Evolutionary conservation across 1,284 basidiomycete species (phyloP).

Genomic region (Apiotrichum siamense): DNA sequence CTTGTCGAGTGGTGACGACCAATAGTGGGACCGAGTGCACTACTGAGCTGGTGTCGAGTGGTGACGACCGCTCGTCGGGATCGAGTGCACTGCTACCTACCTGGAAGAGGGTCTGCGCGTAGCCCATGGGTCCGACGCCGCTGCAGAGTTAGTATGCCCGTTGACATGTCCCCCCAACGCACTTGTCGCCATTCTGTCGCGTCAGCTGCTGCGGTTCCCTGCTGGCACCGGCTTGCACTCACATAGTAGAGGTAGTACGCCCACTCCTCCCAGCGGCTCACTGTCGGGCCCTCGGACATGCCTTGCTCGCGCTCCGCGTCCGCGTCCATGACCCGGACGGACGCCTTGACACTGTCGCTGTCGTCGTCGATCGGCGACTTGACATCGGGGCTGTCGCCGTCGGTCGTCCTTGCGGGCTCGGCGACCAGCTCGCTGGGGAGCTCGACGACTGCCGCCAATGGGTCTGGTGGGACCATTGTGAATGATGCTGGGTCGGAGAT

Average conservation of each 20-base stretch:
- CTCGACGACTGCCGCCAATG: neutral
- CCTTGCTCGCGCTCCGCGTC: neutral
- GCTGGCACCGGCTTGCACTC: neutral
- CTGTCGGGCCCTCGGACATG: slow-evolving; percentile 10
- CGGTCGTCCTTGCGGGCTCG: neutral
- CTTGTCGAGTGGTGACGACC: too few relatives aligned
- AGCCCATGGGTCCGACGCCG: slow-evolving; percentile 42
- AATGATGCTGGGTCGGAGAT: too few relatives aligned
- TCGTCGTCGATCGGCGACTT: neutral
- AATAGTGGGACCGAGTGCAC: too few relatives aligned
- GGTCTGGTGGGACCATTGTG: too few relatives aligned
- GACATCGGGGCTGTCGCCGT: neutral
- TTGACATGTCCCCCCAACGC: neutral
- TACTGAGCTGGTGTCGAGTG: too few relatives aligned
- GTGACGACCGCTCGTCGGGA: too few relatives aligned
- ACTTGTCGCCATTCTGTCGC: slow-evolving; percentile 10
- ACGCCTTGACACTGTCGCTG: neutral
- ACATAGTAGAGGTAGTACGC: slow-evolving; percentile 21
- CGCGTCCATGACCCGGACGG: neutral
- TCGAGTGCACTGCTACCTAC: slow-evolving; percentile 37
- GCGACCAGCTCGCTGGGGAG: neutral
- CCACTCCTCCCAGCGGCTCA: slow-evolving; percentile 13
- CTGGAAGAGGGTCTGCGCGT: slow-evolving; percentile 67
- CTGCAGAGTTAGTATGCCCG: neutral
- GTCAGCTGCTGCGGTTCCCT: neutral